phyloP scores from a whole-genome alignment of 2,329 filamentous ascomycete species.

The Colletotrichum somersetense region DNA sequence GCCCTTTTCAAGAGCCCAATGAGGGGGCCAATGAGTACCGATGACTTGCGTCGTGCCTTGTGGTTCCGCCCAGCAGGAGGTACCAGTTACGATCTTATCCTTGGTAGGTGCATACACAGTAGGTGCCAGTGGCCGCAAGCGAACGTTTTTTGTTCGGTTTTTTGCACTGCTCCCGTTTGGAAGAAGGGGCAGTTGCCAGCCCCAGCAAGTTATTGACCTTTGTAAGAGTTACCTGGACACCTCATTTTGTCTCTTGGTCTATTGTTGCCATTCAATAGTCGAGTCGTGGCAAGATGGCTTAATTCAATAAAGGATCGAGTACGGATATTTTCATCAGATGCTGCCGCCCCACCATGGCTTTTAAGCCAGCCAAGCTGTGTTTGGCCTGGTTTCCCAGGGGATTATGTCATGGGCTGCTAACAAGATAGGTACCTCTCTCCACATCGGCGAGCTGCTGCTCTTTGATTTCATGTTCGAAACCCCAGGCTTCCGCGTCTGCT shows the following conservation, averaged over 20 bases:
- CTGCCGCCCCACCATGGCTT: slow-evolving; percentile 17
- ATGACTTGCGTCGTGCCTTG: slow-evolving; percentile 22
- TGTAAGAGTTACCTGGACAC: neutral
- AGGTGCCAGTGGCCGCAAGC: slow-evolving; percentile 16
- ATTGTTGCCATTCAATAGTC: slow-evolving; percentile 5
- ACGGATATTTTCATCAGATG: slow-evolving; percentile 12
- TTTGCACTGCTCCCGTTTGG: neutral
- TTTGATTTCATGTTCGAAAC: neutral
- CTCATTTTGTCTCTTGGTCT: slow-evolving; percentile 1
- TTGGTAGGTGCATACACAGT: neutral
- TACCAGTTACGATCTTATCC: slow-evolving; percentile 16
- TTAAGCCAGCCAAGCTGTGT: neutral
- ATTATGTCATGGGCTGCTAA: slow-evolving; percentile 33
- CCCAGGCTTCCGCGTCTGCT: slow-evolving; percentile 1
- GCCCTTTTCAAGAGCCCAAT: slow-evolving; percentile 25
- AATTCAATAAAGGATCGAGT: slow-evolving; percentile 23
- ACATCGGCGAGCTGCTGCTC: neutral
- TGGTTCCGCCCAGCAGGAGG: neutral
- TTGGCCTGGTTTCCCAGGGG: slow-evolving; percentile 13
- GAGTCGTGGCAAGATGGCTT: slow-evolving; percentile 17
- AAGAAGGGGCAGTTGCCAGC: neutral
- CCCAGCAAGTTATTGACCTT: slow-evolving; percentile 1
- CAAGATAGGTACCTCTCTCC: slow-evolving; percentile 7
- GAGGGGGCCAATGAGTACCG: slow-evolving; percentile 19
- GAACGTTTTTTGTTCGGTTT: slow-evolving; percentile 14